A percentile compares a stretch with the other conserved stretches of the same genome.
Evolutionary conservation across 768 basidiomycete genomes (phyloP).

Genomic region (Chlorophyllum brunneum): DNA sequence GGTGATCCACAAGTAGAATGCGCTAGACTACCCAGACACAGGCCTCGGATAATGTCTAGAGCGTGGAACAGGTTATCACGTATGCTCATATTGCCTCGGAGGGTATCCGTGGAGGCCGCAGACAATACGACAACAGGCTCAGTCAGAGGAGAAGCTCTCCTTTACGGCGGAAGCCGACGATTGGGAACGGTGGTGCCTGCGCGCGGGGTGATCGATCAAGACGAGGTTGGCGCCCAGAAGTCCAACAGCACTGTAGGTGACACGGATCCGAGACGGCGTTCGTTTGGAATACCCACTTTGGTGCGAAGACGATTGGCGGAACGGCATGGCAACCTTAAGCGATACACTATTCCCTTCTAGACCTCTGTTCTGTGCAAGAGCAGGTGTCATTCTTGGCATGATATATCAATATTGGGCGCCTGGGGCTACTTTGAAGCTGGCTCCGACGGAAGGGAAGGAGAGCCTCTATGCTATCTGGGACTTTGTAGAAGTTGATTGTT

Average conservation of each 20-base stretch:
- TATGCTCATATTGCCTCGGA: neutral
- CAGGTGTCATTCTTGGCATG: neutral
- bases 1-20: neutral
- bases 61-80: conserved; percentile 2
- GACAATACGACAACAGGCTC: neutral
- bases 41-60: neutral
- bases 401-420: too few species aligned
- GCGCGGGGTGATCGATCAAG: neutral
- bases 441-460: too few species aligned
- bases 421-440: too few species aligned
- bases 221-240: neutral
- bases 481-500: neutral
- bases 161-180: neutral
- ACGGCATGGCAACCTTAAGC: neutral
- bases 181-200: neutral
- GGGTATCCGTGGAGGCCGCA: neutral
- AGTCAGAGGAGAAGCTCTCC: neutral
- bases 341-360: conserved; percentile 5
- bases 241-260: neutral
- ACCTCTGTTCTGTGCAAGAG: neutral
- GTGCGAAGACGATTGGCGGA: conserved; percentile 6
- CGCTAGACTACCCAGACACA: neutral
- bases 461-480: too few species aligned
- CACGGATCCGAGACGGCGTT: neutral
- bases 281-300: neutral